phyloP scores from a whole-genome alignment of 352 stramenopile genomes.

The Elongisporangium undulatum region DNA sequence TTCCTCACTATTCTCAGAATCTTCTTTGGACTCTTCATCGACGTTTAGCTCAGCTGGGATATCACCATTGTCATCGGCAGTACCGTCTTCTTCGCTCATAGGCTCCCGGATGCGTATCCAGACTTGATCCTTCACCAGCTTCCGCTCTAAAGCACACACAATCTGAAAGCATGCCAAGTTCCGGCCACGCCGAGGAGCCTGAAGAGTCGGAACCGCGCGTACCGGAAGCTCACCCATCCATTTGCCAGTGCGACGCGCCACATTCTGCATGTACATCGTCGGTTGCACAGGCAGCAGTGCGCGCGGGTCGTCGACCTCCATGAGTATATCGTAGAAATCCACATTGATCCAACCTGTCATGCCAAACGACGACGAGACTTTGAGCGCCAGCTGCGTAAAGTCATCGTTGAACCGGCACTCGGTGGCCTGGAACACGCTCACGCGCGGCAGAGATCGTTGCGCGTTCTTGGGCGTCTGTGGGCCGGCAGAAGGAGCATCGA shows the following conservation, averaged over 20 bases:
- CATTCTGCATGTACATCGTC: slow-evolving; percentile 63
- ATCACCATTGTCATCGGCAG: slow-evolving; percentile 8
- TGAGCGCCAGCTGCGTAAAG: slow-evolving; percentile 61
- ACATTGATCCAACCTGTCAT: slow-evolving; percentile 63
- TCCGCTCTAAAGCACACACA: slow-evolving; percentile 51
- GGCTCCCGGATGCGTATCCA: slow-evolving; percentile 49
- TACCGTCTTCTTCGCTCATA: slow-evolving; percentile 6
- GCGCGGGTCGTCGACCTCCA: slow-evolving; percentile 52
- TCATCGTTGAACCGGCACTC: slow-evolving; percentile 69
- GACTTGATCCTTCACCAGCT: slow-evolving; percentile 69
- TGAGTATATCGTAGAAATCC: slow-evolving; percentile 43
- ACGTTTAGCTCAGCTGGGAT: slow-evolving; percentile 12
- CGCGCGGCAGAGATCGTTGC: slow-evolving; percentile 49
- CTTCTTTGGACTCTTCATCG: slow-evolving; percentile 11
- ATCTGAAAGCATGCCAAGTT: slow-evolving; percentile 54
- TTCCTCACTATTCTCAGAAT: slow-evolving; percentile 14
- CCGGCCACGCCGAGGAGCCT: slow-evolving; percentile 38
- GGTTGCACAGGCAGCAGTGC: slow-evolving; percentile 18
- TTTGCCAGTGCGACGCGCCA: slow-evolving; percentile 48
- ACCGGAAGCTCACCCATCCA: slow-evolving; percentile 59
- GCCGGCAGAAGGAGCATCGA: slow-evolving; percentile 21
- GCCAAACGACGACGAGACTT: slow-evolving; percentile 60
- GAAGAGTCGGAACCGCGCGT: slow-evolving; percentile 53
- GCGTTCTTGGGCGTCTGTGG: slow-evolving; percentile 15
- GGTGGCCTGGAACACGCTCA: slow-evolving; percentile 66